A percentile compares a stretch with the other conserved stretches of the same genome.
phyloP scores from a whole-genome alignment of 257 asterid genomes.

The Thymus mandschuricus region DNA sequence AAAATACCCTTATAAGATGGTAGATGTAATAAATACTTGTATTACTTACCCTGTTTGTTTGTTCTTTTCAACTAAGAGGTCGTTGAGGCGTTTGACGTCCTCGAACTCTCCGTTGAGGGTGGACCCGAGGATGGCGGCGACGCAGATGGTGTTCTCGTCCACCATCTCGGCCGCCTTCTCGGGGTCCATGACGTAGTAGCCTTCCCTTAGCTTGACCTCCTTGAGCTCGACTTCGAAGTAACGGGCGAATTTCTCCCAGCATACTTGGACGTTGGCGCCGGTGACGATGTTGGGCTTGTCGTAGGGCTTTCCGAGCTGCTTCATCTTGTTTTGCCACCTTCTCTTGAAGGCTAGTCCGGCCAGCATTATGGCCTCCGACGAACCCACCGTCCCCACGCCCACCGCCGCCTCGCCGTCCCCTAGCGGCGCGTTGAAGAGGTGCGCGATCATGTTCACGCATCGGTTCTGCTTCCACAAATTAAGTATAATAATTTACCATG shows the following conservation, averaged over 20 bases:
- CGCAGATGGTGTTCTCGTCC: slow-evolving; percentile 92
- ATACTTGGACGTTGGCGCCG: slow-evolving; percentile 89
- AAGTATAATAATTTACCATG: not conserved
- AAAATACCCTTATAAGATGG: too few species aligned
- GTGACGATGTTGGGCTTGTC: slow-evolving; percentile 95
- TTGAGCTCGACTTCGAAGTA: slow-evolving; percentile 91
- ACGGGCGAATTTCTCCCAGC: slow-evolving; percentile 97
- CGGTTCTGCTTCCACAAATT: slow-evolving; percentile 56
- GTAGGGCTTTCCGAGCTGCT: slow-evolving; percentile 61
- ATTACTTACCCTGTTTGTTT: slow-evolving; percentile 73
- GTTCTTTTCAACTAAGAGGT: slow-evolving; percentile 69
- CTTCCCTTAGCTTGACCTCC: slow-evolving; percentile 78
- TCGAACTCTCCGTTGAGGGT: slow-evolving; percentile 93
- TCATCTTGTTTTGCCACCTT: slow-evolving; percentile 92
- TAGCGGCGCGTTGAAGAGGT: slow-evolving; percentile 82
- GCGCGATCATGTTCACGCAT: slow-evolving; percentile 92
- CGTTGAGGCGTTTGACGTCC: slow-evolving; percentile 80
- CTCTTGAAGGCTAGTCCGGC: slow-evolving; percentile 97
- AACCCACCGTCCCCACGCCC: slow-evolving; percentile 93
- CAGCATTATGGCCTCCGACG: slow-evolving; percentile 93
- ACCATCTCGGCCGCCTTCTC: slow-evolving; percentile 85
- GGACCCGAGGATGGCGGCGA: slow-evolving; percentile 89
- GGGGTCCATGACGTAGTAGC: slow-evolving; percentile 93
- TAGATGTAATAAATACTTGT: too few species aligned
- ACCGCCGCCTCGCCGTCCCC: slow-evolving; percentile 78